A percentile compares a stretch with the other conserved stretches of the same genome.
These are phyloP conservation scores for Chaetomiaceae sp. DNA, from an alignment of 2,329 filamentous ascomycete species.

Conservation along the genomic window DNA sequence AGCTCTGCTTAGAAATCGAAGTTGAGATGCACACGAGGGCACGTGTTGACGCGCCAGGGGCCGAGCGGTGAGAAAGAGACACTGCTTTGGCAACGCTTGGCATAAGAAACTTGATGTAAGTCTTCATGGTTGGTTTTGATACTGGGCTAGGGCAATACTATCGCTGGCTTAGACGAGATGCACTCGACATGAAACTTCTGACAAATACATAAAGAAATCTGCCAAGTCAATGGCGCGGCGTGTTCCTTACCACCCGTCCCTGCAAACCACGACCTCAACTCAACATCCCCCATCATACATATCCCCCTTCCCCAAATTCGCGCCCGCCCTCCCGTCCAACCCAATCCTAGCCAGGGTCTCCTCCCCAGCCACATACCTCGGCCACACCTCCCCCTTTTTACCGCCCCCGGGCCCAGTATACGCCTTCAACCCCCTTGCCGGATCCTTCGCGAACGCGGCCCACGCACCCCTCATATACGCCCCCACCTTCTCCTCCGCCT, in stretches of 20 bases:
- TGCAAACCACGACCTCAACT: no score
- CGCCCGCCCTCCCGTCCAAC: background rate
- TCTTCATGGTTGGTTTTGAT: no score
- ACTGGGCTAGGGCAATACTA: no score
- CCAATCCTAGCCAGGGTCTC: conserved; percentile 10
- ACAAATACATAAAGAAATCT: no score
- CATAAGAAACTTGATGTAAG: no score
- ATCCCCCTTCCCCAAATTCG: background rate
- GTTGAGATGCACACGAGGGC: background rate
- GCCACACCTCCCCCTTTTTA: background rate
- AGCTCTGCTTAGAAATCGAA: conserved; percentile 11
- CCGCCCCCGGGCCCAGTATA: background rate
- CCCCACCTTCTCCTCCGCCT: conserved; percentile 30
- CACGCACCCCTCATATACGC: conserved; percentile 37
- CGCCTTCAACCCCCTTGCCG: conserved; percentile 19
- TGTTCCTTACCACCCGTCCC: no score
- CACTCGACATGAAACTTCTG: no score
- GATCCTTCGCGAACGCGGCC: conserved; percentile 38
- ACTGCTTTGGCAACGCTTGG: no score
- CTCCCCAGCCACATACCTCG: background rate
- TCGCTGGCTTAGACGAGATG: no score
- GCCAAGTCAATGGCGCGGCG: no score
- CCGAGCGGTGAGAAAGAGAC: no score
- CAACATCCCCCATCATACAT: conserved; percentile 10
- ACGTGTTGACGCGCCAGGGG: background rate